phyloP scores from a whole-genome alignment of 441 rosid genomes.

The Mallotus repandus region DNA sequence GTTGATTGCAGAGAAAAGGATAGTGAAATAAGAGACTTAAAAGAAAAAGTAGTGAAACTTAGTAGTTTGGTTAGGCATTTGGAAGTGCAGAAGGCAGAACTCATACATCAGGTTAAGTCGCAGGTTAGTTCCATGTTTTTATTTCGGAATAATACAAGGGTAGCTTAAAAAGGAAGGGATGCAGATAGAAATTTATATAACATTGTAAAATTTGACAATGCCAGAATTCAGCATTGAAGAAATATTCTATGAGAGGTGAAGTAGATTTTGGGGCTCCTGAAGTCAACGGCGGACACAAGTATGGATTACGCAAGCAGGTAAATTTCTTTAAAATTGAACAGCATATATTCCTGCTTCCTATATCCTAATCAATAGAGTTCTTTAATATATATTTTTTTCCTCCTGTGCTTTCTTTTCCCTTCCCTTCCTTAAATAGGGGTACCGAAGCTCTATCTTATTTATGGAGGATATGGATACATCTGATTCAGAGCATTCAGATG shows the following conservation, averaged over 20 bases:
- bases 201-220: slow-evolving; percentile 2
- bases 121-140: slow-evolving; percentile 46
- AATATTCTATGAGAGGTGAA: slow-evolving; percentile 27
- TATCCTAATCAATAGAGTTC: background rate
- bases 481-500: slow-evolving; percentile 67
- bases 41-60: slow-evolving; percentile 73
- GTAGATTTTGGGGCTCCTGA: slow-evolving; percentile 27
- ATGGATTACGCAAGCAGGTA: slow-evolving; percentile 65
- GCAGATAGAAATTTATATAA: background rate
- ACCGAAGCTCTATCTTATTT: slow-evolving; percentile 46
- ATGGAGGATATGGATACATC: slow-evolving; percentile 93
- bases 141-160: background rate
- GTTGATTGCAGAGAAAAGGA: slow-evolving; percentile 80
- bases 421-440: slow-evolving; percentile 31
- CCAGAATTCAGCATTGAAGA: slow-evolving; percentile 53
- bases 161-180: background rate
- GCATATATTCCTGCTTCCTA: background rate
- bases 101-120: slow-evolving; percentile 59
- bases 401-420: too few species aligned
- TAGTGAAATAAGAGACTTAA: slow-evolving; percentile 60
- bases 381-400: too few species aligned
- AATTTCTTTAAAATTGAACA: slow-evolving; percentile 5
- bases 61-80: slow-evolving; percentile 54
- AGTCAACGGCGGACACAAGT: slow-evolving; percentile 33
- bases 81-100: slow-evolving; percentile 67